These are phyloP conservation scores for Fragaria ananassa DNA, from an alignment of 306 rosid species.

Conservation along the genomic window DNA sequence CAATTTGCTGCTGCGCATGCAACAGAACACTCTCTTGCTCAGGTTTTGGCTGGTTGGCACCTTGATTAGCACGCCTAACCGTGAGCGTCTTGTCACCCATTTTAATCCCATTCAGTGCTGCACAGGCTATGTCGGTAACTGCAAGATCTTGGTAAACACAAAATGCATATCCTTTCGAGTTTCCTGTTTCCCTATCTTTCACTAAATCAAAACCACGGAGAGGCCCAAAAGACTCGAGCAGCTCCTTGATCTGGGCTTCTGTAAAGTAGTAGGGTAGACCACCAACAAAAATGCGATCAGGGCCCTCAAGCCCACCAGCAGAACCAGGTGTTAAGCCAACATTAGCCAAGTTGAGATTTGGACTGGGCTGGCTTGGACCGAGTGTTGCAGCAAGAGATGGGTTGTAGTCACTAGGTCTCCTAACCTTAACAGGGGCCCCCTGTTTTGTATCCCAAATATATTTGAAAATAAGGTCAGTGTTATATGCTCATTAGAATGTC, in stretches of 20 bases:
- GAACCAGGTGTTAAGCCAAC: slow-evolving; percentile 99
- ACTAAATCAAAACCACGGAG: slow-evolving; percentile 96
- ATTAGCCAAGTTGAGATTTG: slow-evolving; percentile 79
- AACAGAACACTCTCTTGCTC: slow-evolving; percentile 88
- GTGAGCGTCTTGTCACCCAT: slow-evolving; percentile 99
- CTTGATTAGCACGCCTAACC: slow-evolving; percentile 97
- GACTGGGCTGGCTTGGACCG: slow-evolving; percentile 97
- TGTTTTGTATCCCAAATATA: slow-evolving; percentile 21
- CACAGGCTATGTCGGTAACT: slow-evolving; percentile 98
- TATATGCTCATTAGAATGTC: background rate
- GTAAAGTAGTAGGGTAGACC: slow-evolving; percentile 98
- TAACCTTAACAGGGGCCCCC: slow-evolving; percentile 99
- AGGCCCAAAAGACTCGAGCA: slow-evolving; percentile 95
- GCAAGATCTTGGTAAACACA: slow-evolving; percentile 99
- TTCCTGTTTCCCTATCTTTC: slow-evolving; percentile 97
- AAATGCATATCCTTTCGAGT: slow-evolving; percentile 96
- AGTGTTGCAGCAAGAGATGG: slow-evolving; percentile 98
- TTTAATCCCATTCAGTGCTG: slow-evolving; percentile 96
- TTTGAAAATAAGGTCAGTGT: background rate
- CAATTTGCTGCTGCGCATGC: slow-evolving; percentile 98
- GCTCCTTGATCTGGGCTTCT: slow-evolving; percentile 89
- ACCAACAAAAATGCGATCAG: slow-evolving; percentile 98
- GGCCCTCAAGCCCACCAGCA: slow-evolving; percentile 99
- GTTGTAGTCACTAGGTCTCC: slow-evolving; percentile 97
- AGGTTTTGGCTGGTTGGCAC: slow-evolving; percentile 89